Evolutionary conservation across 2,329 filamentous ascomycete species (phyloP).

Genomic region (Neonectria faginata): DNA sequence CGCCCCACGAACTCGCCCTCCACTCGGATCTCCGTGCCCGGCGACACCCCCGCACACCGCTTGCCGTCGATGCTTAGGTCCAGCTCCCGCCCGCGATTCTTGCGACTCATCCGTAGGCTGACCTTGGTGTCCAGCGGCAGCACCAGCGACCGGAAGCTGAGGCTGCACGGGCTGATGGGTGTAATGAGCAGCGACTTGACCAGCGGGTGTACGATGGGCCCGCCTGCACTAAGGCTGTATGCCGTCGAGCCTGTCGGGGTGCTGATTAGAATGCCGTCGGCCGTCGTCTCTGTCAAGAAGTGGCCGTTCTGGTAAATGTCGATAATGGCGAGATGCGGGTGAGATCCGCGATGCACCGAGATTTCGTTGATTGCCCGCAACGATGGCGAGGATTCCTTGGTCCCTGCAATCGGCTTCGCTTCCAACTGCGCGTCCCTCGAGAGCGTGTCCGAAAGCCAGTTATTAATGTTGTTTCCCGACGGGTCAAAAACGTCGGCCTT

Average conservation of each 20-base stretch:
- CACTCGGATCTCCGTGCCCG: slow-evolving; percentile 89
- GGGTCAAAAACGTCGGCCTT: slow-evolving; percentile 86
- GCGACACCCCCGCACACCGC: slow-evolving; percentile 72
- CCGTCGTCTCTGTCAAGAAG: slow-evolving; percentile 92
- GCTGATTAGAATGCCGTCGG: slow-evolving; percentile 93
- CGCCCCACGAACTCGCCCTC: slow-evolving; percentile 81
- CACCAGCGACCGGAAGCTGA: slow-evolving; percentile 92
- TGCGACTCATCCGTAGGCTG: slow-evolving; percentile 82
- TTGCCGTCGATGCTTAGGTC: slow-evolving; percentile 85
- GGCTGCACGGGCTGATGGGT: slow-evolving; percentile 90
- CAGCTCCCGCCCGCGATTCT: slow-evolving; percentile 80
- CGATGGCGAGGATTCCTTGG: slow-evolving; percentile 54
- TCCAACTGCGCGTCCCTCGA: slow-evolving; percentile 59
- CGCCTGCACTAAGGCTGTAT: slow-evolving; percentile 92
- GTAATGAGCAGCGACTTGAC: slow-evolving; percentile 91
- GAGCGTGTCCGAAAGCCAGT: slow-evolving; percentile 59
- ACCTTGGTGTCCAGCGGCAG: slow-evolving; percentile 88
- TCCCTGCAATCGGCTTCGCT: slow-evolving; percentile 49
- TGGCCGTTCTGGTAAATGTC: slow-evolving; percentile 90
- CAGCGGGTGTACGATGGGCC: slow-evolving; percentile 92
- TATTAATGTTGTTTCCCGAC: slow-evolving; percentile 70
- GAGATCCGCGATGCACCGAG: slow-evolving; percentile 88
- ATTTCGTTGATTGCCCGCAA: slow-evolving; percentile 92
- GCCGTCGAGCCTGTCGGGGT: slow-evolving; percentile 96
- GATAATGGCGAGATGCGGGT: slow-evolving; percentile 91